Percentiles rank a stretch among this genome's conserved stretches.
phyloP scores from a whole-genome alignment of 2,329 filamentous ascomycete species.

The Aspergillus bombycis region DNA sequence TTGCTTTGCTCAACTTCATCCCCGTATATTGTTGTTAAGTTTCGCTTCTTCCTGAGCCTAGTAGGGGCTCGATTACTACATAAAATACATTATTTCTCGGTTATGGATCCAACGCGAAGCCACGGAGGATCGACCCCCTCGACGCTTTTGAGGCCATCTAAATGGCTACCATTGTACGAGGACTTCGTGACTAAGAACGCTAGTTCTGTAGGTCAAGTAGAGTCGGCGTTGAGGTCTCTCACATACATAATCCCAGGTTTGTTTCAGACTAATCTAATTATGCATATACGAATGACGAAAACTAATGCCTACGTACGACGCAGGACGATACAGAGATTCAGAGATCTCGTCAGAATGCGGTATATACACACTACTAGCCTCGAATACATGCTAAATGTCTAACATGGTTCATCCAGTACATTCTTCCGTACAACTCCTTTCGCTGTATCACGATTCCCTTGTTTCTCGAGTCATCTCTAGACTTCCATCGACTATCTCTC shows the following conservation, averaged over 20 bases:
- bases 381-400: conserved; percentile 13
- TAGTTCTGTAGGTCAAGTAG: conserved; percentile 90
- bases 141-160: conserved; percentile 40
- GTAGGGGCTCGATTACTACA: not conserved
- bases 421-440: conserved; percentile 84
- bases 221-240: conserved; percentile 86
- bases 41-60: not conserved
- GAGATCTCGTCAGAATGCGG: conserved; percentile 91
- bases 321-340: conserved; percentile 65
- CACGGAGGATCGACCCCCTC: conserved; percentile 32
- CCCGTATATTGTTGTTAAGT: not conserved
- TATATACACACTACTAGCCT: conserved; percentile 37
- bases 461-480: conserved; percentile 67
- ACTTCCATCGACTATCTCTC: conserved; percentile 56
- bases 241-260: conserved; percentile 91
- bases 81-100: conserved; percentile 13
- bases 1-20: not conserved
- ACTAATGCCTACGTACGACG: conserved; percentile 1
- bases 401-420: conserved; percentile 58
- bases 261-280: not conserved
- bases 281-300: conserved; percentile 3
- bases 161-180: conserved; percentile 45
- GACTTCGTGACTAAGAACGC: conserved; percentile 96
- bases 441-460: conserved; percentile 88
- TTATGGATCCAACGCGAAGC: conserved; percentile 38